Base-by-base conservation (phyloP, 2,329 filamentous ascomycete genomes). In the Fusarium solani-melongenae region DNA sequence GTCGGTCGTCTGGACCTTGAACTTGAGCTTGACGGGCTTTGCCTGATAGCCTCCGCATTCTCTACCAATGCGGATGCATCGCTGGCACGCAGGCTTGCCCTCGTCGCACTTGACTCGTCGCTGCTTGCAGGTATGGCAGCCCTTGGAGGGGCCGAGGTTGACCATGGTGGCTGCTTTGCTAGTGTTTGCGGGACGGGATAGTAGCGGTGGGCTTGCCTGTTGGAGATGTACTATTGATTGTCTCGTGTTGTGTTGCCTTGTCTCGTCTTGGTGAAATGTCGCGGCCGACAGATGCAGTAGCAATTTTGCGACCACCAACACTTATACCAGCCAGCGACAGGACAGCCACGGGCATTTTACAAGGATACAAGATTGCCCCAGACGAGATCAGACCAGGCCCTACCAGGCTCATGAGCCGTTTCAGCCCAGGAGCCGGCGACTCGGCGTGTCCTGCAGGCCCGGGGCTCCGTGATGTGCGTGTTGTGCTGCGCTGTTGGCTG, bases 31-130 rank as follows among this genome's bases (percentile, higher is more conserved):
- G 24, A 57, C 20, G 8, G 65, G 22, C 29, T 68, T 71, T 27
- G 55, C 41, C 17, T 59, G 6, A 53, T 71, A 71, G 17, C 68
- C 68, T 36, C 65, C 68, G n/a, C 68, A 71, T 17, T 59, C 34
- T n/a, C 49, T 62, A n/a, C 62, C 57, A 7, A 46, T 27, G 10
- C 53, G 57, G 8, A 58, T 38, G 46, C 68, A 71, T 5, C 61
- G 56, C 9, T 68, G 57, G 31, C 68, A 71, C 8, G 20, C 31
- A 5, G 68, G 68, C 68, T 71, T 65, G 61, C 61, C 68, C 29
- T 68, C 65, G 57, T 71, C 68, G 51, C 68, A 71, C 31, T 71
- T 71, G 22, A 71, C 49, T 5, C 68, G 61, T 5, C 68, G 44
- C n/a, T 62, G 10, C 29, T 67, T 68, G 58, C 68, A 71, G 7